Base-by-base conservation (phyloP, 2,329 filamentous ascomycete species). In the Fusarium chaquense region DNA sequence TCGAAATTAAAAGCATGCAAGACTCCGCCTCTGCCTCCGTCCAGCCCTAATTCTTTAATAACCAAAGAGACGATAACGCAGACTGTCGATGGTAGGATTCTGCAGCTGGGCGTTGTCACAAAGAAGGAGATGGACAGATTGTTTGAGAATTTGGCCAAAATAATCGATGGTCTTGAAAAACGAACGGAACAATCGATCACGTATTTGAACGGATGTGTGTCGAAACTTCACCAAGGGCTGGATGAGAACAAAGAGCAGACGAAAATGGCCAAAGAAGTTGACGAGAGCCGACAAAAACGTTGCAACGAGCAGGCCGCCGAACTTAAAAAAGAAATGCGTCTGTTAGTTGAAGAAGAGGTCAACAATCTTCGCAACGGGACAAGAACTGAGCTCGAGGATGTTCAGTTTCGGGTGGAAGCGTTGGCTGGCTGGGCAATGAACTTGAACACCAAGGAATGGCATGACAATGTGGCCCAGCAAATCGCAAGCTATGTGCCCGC, bases 391-490 rank as follows among this genome's bases (percentile, higher is more conserved):
- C 70, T 77, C 20, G 75, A 78, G 0, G 73, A 75, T 6, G 66
- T 85, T 8, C 76, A 79, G 18, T 72, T 80, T 40, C 75, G 81
- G 46, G 33, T 85, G 6, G 71, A 70, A 22, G 73, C 79, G 1
- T 68, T 89, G 10, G 82, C 86, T 70, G 58, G 63, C 1, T 85
- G 85, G 63, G 87, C 82, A 62, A 83, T 82, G 58, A 86, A 85
- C 66, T 74, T 89, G 10, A 79, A 74, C 22, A 83, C 84, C 2
- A 81, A 78, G 46, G 70, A 76, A 3, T 75, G 86, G 28, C 82
- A 80, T 16, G 76, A 79, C 8, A 76, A 75, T 2, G 83, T 87
- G 11, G 68, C 83, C 6, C 74, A 75, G 1, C 75, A 82, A 15
- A 75, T 85, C 30, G 76, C 78, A 41, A 62, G 56, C 5, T 73